phyloP scores from a whole-genome alignment of 1,139 yeast genomes.

The Sugiyamaella xylanicola region DNA sequence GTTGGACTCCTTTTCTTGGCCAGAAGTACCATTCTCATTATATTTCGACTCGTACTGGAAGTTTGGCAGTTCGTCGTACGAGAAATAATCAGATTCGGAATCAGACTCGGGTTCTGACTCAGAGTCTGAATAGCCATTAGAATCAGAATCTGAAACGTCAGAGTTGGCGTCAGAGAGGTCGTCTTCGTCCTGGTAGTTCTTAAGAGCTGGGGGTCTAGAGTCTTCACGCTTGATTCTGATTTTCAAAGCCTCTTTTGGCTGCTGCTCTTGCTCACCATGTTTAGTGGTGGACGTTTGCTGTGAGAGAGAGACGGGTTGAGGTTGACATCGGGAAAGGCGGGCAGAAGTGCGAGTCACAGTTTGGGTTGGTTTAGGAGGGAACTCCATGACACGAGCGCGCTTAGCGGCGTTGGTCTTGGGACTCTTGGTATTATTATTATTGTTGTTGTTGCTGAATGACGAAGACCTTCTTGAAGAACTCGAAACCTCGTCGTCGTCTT shows the following conservation, averaged over 20 bases:
- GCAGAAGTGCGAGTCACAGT: neutral
- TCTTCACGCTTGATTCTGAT: conserved; percentile 14
- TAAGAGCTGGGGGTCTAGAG: neutral
- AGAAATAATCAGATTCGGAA: conserved; percentile 18
- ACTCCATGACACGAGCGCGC: conserved; percentile 10
- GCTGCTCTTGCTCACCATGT: neutral
- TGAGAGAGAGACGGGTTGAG: neutral
- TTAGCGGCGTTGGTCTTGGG: neutral
- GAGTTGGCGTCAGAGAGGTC: neutral
- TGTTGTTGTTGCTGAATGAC: neutral
- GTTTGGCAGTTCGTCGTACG: conserved; percentile 31
- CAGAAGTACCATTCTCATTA: conserved; percentile 13
- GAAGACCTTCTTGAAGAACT: neutral
- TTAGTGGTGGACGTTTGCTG: neutral
- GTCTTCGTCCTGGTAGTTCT: neutral
- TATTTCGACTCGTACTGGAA: conserved; percentile 32
- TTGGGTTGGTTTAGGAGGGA: conserved; percentile 14
- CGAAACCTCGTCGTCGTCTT: conserved; percentile 2
- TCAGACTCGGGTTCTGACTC: conserved; percentile 11
- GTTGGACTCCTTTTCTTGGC: conserved; percentile 23
- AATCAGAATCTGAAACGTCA: conserved; percentile 8
- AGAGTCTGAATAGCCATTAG: conserved; percentile 10
- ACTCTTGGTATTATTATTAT: neutral
- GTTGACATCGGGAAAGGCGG: conserved; percentile 13
- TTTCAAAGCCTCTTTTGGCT: neutral